Conservation (phyloP, 2,329 filamentous ascomycete species). For the Penicillium psychrosexuale region DNA sequence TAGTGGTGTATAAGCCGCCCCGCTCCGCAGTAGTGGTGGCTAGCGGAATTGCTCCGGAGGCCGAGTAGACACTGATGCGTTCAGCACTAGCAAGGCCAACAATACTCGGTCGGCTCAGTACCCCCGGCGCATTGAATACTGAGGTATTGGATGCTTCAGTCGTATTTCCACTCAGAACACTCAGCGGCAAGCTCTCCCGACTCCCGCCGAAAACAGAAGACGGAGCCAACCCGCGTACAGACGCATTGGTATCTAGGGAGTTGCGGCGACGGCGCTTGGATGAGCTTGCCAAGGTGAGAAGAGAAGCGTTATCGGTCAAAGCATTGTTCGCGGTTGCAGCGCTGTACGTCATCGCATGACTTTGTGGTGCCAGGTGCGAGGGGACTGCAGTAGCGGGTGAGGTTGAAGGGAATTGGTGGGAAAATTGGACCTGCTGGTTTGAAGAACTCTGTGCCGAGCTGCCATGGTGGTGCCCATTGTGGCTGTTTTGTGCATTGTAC, state of each 20-base stretch:
- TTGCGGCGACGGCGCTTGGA: constrained; percentile 63
- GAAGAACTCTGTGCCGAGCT: constrained; percentile 39
- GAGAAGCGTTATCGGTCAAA: constrained; percentile 64
- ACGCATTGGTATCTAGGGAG: constrained; percentile 64
- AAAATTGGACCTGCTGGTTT: constrained; percentile 51
- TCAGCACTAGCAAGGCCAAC: constrained; percentile 57
- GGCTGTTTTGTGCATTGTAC: constrained; percentile 34
- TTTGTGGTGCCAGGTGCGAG: constrained; percentile 53
- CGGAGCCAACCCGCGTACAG: constrained; percentile 61
- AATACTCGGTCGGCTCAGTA: constrained; percentile 50
- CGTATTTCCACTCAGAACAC: constrained; percentile 57
- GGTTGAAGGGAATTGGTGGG: constrained; percentile 56
- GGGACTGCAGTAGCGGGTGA: constrained; percentile 61
- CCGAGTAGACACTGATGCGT: constrained; percentile 69
- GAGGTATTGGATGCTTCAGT: constrained; percentile 44
- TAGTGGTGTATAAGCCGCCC: constrained; percentile 74
- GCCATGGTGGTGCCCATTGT: constrained; percentile 33
- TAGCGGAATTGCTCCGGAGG: constrained; percentile 61
- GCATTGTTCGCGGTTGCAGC: constrained; percentile 61
- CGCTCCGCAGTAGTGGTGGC: constrained; percentile 64
- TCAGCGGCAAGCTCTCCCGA: constrained; percentile 61
- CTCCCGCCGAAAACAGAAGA: constrained; percentile 63
- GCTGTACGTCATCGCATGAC: constrained; percentile 56
- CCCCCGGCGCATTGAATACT: constrained; percentile 39
- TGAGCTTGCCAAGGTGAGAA: constrained; percentile 62